Base-by-base conservation (phyloP, 768 basidiomycete genomes). In the Chalciporus chontae region DNA sequence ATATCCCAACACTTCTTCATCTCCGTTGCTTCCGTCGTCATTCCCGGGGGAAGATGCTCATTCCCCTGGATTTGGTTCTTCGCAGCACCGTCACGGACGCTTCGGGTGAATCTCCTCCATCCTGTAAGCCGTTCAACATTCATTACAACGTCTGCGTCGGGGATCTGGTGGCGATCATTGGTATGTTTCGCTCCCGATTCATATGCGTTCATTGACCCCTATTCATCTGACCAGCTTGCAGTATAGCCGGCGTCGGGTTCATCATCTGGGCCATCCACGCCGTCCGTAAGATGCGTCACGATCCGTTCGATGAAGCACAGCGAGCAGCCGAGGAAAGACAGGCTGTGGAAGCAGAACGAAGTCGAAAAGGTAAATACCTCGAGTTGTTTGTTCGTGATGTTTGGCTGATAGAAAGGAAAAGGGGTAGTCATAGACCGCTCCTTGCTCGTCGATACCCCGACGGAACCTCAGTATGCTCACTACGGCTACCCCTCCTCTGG, bases 141-240 rank as follows among this genome's bases (percentile, higher is more conserved):
- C 15, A 45, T 0, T 51, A 45, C 14, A 52, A 43, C 3, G 54
- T 67, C 4, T 64, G 65, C 14, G 14, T 64, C 4, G 63, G 65
- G 0, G 59, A 64, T 46, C 10, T 64, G 17, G 24, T 64, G 34
- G 54, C 49, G 3, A 59, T 67, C 34, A 3, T 64, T 8, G 65
- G 65, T 59, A 27, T 3, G 62, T 50, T 15, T 13, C 8, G 4
- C 24, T 19, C n/a, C 17, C 29, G 13, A 3, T 31, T 5, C 26
- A 26, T 26, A 7, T 31, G 2, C 21, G 21, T 21, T n/a, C 31
- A 9, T 23, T 24, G 24, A 36, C 45, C 17, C 21, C 45, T 9
- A 13, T 18, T 18, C 18, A 34, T 5, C 11, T 1, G 2, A 32
- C 7, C 27, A 62, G 51, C 47, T 2, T 64, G 52, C 40, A 41